Percentiles rank a stretch among this genome's conserved stretches.
Evolutionary conservation across 768 basidiomycete species (phyloP).

Genomic region (Brasilioporus rufonigricans): DNA sequence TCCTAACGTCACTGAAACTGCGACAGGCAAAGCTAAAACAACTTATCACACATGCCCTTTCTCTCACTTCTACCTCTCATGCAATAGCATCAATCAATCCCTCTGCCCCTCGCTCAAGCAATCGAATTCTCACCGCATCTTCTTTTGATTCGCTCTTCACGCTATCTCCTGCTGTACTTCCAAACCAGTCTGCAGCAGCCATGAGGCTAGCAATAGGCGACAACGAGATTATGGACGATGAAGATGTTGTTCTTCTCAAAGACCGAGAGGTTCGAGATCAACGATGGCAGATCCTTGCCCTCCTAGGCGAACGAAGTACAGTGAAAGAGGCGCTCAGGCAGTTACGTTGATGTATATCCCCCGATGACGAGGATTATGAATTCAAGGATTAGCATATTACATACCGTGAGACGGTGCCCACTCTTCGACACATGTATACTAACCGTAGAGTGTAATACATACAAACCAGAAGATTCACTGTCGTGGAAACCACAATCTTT

Average conservation of each 20-base stretch:
- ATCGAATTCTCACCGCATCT: constrained; percentile 55
- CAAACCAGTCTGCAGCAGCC: constrained; percentile 75
- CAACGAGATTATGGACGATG: constrained; percentile 44
- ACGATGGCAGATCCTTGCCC: constrained; percentile 74
- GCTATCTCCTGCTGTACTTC: constrained; percentile 71
- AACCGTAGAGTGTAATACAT: neutral
- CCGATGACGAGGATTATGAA: neutral
- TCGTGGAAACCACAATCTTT: too few relatives aligned
- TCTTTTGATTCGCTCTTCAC: constrained; percentile 80
- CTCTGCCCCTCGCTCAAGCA: constrained; percentile 40
- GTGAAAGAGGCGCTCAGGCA: constrained; percentile 57
- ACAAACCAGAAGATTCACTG: neutral
- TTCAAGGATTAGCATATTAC: neutral
- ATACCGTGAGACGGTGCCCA: neutral
- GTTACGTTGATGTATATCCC: constrained; percentile 20
- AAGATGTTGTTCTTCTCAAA: constrained; percentile 51
- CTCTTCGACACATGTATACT: neutral
- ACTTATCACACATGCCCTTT: constrained; percentile 75
- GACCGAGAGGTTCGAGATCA: constrained; percentile 66
- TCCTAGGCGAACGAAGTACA: constrained; percentile 70
- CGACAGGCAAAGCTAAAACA: constrained; percentile 78
- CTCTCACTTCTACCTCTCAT: constrained; percentile 72
- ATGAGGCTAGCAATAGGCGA: constrained; percentile 63
- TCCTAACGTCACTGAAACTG: neutral
- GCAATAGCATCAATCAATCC: constrained; percentile 75